Evolutionary conservation across 805 yeast species (phyloP), one percentile per base, ranked within the genome.

Genomic region (Candida anglica): DNA sequence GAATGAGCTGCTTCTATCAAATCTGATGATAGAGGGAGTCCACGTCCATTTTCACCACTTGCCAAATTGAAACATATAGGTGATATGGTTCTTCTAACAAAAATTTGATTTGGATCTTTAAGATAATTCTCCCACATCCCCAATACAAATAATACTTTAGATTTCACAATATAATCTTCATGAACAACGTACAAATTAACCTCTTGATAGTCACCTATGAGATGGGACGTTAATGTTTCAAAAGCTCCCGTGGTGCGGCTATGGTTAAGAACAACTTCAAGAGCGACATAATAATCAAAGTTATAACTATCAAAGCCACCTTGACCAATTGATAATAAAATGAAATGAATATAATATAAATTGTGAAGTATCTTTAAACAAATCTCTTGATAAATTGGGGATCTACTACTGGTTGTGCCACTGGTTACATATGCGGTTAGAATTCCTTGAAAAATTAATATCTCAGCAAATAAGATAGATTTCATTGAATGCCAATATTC

Each of bases 261-360:
- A n/a, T n/a, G n/a, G 34, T 35, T 57, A 49, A 46, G 54, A 34
- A 37, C 44, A 30, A 45, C 51, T 39, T 77, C 83, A 2, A 75
- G 36, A 8, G 75, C 47, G 4, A 77, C 56, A 27, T 69, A 60
- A 42, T 75, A 75, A 11, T 78, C 75, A 50, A 77, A 81, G 44
- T 78, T 77, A 52, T 77, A 81, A 9, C 75, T 66, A 37, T 76
- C 77, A 47, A 79, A 79, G 3, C 84, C 84, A 4, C 83, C 84
- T 16, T 73, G 71, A 0, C 86, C 86, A 6, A 79, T 69, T 15
- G 71, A 58, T 19, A 71, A 66, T 17, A 77, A 46, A 6, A 79
- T 58, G 40, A 70, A 76, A 41, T 73, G 66, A 32, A 69, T 29
- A 39, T 69, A 53, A 46, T 63, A 75, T 9, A 77, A 53, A 5